Base-by-base conservation (phyloP, 2,329 filamentous ascomycete species). In the Sphaerostilbella broomeana region DNA sequence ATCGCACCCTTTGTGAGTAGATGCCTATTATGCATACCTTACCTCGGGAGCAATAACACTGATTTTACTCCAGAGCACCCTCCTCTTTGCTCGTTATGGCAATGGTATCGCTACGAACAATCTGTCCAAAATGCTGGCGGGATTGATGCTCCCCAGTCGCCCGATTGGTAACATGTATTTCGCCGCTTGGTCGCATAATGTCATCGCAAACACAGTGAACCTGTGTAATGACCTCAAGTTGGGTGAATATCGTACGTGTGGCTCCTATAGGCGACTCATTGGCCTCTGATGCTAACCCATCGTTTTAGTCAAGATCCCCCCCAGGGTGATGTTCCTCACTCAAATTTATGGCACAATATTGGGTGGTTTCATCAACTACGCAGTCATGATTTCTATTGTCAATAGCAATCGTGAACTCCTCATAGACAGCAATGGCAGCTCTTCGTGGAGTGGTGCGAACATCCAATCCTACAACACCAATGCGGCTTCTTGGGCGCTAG, bases 81-180 rank as follows among this genome's bases (percentile, higher is more conserved):
- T 77, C 3, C 60, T 77, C 0, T 74, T 67, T 41, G 67, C 70
- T 3, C 62, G 70, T 1, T 77, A 62, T 27, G 74, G 74, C 8
- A 77, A 71, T 31, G 74, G 74, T 10, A 75, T 77, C 22, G 70
- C 71, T 6, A 77, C 73, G 3, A 77, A 77, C 50, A 74, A 77
- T 40, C 43, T 78, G 26, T 76, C 72, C 15, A 75, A 76, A 47
- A 73, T 76, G 71, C 43, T 77, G 33, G 73, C 65, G 0, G 73
- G 73, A 35, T 57, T 74, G 3, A 55, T 72, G 42, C 47, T 75
- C 3, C 72, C 72, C 2, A 68, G 63, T 2, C 64, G 67, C 1
- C 72, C 72, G 1, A 48, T 76, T 4, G 72, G 70, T 3, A 76
- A 76, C 53, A 72, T 76, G 68, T 76, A 75, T 52, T 76, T 76